Evolutionary conservation across 768 basidiomycete genomes (phyloP).

Genomic region (Phylloporus scabripes): DNA sequence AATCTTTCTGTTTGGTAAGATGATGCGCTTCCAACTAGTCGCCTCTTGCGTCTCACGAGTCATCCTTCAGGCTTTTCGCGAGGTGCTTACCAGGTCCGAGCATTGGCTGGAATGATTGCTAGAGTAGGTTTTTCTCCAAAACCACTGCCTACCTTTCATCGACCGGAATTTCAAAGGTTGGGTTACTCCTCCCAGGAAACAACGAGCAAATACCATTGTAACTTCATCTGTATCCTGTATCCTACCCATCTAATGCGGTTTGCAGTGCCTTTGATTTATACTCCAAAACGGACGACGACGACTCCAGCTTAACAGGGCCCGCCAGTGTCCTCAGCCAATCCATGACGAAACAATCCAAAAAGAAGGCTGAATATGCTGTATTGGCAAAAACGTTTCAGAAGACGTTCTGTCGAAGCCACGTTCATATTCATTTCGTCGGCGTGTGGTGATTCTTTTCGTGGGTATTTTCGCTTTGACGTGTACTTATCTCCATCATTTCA

Average conservation of each 20-base stretch:
- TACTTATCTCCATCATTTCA: constrained; percentile 7
- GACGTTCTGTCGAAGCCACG: constrained; percentile 32
- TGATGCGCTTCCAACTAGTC: not conserved
- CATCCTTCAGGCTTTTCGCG: constrained; percentile 38
- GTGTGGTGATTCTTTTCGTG: constrained; percentile 32
- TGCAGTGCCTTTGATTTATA: constrained; percentile 38
- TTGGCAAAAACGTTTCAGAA: constrained; percentile 29
- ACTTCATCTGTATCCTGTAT: not conserved
- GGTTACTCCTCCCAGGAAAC: constrained; percentile 37
- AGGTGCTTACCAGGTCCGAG: constrained; percentile 44
- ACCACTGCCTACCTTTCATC: not conserved
- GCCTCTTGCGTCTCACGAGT: not conserved
- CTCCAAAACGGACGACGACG: constrained; percentile 21
- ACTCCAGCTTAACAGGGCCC: constrained; percentile 6
- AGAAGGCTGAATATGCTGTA: constrained; percentile 15
- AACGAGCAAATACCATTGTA: constrained; percentile 40
- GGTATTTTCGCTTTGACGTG: not conserved
- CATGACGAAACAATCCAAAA: constrained; percentile 5
- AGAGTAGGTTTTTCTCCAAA: constrained; percentile 20
- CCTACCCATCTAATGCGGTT: not conserved
- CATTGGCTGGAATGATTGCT: constrained; percentile 41
- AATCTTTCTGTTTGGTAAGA: constrained; percentile 39
- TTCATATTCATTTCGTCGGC: constrained; percentile 41
- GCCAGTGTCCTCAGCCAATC: constrained; percentile 9
- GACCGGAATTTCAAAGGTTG: constrained; percentile 29